These are phyloP conservation scores for Trifolium subterraneum DNA, from an alignment of 306 rosid species.

Conservation along the genomic window DNA sequence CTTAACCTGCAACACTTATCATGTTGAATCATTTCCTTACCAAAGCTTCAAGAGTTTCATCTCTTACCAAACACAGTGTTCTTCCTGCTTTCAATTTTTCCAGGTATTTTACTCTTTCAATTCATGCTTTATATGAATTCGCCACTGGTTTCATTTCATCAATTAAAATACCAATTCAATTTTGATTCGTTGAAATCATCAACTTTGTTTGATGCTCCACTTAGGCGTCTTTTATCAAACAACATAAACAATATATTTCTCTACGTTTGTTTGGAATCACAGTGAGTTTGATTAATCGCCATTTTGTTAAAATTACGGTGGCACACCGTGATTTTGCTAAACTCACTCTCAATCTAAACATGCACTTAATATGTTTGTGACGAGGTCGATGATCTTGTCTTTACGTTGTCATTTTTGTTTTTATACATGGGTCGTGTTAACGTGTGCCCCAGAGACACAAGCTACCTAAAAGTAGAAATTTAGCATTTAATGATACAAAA, in stretches of 20 bases:
- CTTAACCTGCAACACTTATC: not conserved
- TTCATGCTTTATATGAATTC: not conserved
- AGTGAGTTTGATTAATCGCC: not conserved
- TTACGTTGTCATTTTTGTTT: not conserved
- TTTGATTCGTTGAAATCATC: not conserved
- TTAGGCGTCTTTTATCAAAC: not conserved
- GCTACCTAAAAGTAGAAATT: too few species aligned
- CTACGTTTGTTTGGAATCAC: not conserved
- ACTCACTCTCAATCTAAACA: not conserved
- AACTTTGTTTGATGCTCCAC: conserved; percentile 6
- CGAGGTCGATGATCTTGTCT: not conserved
- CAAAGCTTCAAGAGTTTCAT: conserved; percentile 43
- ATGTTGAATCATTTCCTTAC: conserved; percentile 55
- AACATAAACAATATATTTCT: not conserved
- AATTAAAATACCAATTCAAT: not conserved
- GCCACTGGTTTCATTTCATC: not conserved
- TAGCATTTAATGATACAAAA: too few species aligned
- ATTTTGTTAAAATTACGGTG: not conserved
- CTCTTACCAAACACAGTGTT: conserved; percentile 30
- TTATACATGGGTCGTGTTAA: too few species aligned
- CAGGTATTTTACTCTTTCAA: conserved; percentile 42
- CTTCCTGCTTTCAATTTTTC: conserved; percentile 41
- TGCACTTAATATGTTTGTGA: not conserved
- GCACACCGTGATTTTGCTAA: not conserved
- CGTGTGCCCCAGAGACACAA: too few species aligned